These are phyloP conservation scores for Erysimum cheiri DNA, from an alignment of 441 rosid species.

Conservation along the genomic window DNA sequence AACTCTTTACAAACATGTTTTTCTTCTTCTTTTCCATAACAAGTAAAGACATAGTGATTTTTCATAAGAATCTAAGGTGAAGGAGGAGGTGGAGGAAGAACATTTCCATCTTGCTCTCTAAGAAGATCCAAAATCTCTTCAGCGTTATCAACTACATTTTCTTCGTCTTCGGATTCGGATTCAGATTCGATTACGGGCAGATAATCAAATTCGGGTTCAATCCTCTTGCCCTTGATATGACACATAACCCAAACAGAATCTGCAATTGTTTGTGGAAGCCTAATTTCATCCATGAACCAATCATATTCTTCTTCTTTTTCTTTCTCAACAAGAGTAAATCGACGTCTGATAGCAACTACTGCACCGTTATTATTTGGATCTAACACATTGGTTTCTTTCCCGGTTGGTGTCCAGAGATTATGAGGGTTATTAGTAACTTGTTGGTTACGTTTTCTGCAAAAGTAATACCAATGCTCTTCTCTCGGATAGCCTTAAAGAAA, in stretches of 20 bases:
- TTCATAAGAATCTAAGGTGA: too few species aligned
- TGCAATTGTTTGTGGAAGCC: neutral
- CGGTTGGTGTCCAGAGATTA: constrained; percentile 43
- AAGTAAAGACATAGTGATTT: too few species aligned
- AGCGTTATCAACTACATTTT: neutral
- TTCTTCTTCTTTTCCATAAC: too few species aligned
- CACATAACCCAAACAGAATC: neutral
- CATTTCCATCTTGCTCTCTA: neutral
- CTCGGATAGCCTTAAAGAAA: constrained; percentile 38
- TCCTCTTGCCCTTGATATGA: neutral
- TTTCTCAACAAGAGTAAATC: constrained; percentile 10
- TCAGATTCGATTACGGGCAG: neutral
- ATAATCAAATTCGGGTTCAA: neutral
- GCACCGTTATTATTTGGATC: constrained; percentile 19
- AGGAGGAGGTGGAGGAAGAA: neutral
- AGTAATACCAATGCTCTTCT: constrained; percentile 55
- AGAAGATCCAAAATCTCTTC: neutral
- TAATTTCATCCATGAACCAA: neutral
- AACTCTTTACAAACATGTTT: too few species aligned
- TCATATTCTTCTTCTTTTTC: neutral
- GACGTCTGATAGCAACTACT: constrained; percentile 30
- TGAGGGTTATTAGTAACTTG: constrained; percentile 33
- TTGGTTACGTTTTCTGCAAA: constrained; percentile 31
- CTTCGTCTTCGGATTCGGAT: neutral
- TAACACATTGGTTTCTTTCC: constrained; percentile 24